phyloP scores from a whole-genome alignment of 1,284 basidiomycete genomes.

The Fistulinella staudtii region DNA sequence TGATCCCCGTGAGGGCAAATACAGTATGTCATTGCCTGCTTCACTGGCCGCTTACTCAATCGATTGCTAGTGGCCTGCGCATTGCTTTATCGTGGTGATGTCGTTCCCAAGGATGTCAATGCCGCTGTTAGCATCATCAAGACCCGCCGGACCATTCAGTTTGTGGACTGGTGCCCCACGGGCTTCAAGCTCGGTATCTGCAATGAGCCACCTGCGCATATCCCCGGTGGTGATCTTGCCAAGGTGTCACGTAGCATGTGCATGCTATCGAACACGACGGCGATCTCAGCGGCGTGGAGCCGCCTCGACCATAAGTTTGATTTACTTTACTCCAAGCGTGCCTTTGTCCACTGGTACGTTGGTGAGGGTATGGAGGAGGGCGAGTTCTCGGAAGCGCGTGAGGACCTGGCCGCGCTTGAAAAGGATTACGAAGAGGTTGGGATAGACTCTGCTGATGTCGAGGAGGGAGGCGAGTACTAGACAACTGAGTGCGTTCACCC shows the following conservation, averaged over 20 bases:
- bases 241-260: slow-evolving; percentile 85
- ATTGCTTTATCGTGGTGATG: slow-evolving; percentile 80
- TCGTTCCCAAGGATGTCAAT: slow-evolving; percentile 88
- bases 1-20: slow-evolving; percentile 80
- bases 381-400: slow-evolving; percentile 96
- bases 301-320: slow-evolving; percentile 95
- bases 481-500: slow-evolving; percentile 7
- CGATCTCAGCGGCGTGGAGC: slow-evolving; percentile 86
- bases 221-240: slow-evolving; percentile 84
- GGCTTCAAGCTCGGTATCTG: slow-evolving; percentile 90
- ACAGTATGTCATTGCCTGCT: slow-evolving; percentile 52
- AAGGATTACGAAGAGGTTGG: slow-evolving; percentile 97
- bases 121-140: slow-evolving; percentile 83
- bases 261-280: slow-evolving; percentile 87
- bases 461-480: slow-evolving; percentile 77
- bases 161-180: slow-evolving; percentile 90
- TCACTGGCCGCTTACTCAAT: slow-evolving; percentile 7
- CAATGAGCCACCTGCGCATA: slow-evolving; percentile 82
- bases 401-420: slow-evolving; percentile 95
- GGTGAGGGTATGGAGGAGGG: slow-evolving; percentile 99
- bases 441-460: slow-evolving; percentile 82
- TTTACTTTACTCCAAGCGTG: slow-evolving; percentile 88
- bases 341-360: slow-evolving; percentile 93
- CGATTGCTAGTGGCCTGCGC: slow-evolving; percentile 61
- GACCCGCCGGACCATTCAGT: slow-evolving; percentile 80